Base-by-base conservation (phyloP, 768 basidiomycete species). In the Psilocybe tampanensis region DNA sequence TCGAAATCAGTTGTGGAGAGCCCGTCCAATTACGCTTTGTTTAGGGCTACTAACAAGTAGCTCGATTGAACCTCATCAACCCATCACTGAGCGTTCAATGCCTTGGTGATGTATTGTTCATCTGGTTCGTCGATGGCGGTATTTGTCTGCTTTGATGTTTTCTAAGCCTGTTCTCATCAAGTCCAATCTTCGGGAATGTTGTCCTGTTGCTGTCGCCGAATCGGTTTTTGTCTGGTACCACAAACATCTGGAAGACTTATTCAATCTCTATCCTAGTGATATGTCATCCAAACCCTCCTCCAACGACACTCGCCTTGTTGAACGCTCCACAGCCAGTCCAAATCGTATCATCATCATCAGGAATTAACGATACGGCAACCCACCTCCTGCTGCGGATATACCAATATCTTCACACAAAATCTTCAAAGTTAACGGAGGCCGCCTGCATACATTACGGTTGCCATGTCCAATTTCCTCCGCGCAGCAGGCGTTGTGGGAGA, bases 11-110 rank as follows among this genome's bases (percentile, higher is more conserved):
- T 26, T 12, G 19, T 47, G 32, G 17, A 7, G 12, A 33, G 11
- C 33, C 53, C 44, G 1, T 18, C 52, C 53, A 18, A 59, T 24
- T 17, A 5, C 1, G 5, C 29, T 2, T 44, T 18, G 9, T 45
- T 0, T 45, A 67, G 66, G 56, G 49, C 60, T 44, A 54, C 59
- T 24, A 64, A 63, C 52, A 62, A 60, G 63, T 63, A 61, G 60
- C 57, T 18, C 19, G 9, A 36, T 44, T 47, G 17, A 5, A 59
- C 29, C 24, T 26, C n/a, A 21, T 52, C 36, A 11, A 52, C 44
- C 43, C 18, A 48, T 49, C 4, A 36, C 29, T 19, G 36, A 39
- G 12, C 36, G 36, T 39, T 13, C 36, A 39, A 5, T 8, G 29
- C 29, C 12, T 39, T 39, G 36, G 36, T 39, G 36, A 39, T 39